Conservation (phyloP, 1,284 basidiomycete genomes). For the Amylostereum chailletii region DNA sequence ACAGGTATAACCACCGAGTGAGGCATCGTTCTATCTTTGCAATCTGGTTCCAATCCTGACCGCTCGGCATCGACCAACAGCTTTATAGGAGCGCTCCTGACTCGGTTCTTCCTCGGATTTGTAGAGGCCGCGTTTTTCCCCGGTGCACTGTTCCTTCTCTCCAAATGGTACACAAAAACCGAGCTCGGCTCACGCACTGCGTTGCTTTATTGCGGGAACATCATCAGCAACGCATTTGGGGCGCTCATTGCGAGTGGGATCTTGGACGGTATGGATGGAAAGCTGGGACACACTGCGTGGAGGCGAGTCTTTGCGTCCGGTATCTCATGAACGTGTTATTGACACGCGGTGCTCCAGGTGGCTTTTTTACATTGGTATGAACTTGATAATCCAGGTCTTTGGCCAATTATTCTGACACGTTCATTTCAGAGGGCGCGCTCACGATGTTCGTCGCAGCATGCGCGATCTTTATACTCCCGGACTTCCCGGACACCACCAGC, state of each 20-base stretch:
- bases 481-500: conserved; percentile 51
- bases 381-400: neutral
- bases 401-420: neutral
- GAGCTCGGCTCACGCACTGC: conserved; percentile 68
- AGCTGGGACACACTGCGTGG: conserved; percentile 68
- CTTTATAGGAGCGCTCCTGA: conserved; percentile 58
- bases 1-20: conserved; percentile 51
- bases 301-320: conserved; percentile 25
- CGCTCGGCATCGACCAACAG: conserved; percentile 22
- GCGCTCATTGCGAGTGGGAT: conserved; percentile 69
- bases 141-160: conserved; percentile 49
- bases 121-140: conserved; percentile 72
- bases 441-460: conserved; percentile 54
- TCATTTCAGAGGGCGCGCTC: conserved; percentile 22
- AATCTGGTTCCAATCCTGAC: conserved; percentile 13
- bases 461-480: conserved; percentile 65
- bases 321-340: neutral
- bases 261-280: conserved; percentile 59
- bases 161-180: conserved; percentile 62
- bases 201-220: conserved; percentile 60
- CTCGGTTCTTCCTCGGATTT: conserved; percentile 64
- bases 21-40: conserved; percentile 10
- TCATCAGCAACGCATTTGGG: conserved; percentile 82
- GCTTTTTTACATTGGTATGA: conserved; percentile 57
- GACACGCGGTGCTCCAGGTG: conserved; percentile 30